Percentiles rank a stretch among this genome's conserved stretches.
phyloP scores from a whole-genome alignment of 2,329 filamentous ascomycete species.

The Fusarium napiforme region DNA sequence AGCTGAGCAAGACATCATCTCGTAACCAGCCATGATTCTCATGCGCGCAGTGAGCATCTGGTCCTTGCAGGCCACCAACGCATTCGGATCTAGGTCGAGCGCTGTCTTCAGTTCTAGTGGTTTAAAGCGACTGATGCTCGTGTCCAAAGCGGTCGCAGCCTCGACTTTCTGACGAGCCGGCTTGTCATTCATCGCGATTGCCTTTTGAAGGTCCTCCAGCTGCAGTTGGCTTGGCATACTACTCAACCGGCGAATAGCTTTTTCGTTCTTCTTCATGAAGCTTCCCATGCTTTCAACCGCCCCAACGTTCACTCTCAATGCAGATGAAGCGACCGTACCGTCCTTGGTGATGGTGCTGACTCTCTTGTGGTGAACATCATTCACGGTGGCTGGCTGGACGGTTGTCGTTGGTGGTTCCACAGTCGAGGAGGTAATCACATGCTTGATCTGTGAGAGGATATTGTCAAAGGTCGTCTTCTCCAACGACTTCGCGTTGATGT shows the following conservation, averaged over 20 bases:
- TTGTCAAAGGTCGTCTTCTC: slow-evolving; percentile 37
- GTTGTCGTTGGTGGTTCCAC: not conserved
- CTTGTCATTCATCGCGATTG: not conserved
- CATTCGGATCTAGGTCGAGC: rapidly evolving
- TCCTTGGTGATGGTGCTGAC: not conserved
- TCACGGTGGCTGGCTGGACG: slow-evolving; percentile 1
- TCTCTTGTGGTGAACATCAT: slow-evolving; percentile 28
- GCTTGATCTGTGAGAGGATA: slow-evolving; percentile 33
- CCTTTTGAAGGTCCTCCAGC: not conserved
- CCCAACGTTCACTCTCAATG: slow-evolving; percentile 10
- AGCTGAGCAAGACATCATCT: not conserved
- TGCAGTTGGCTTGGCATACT: slow-evolving; percentile 22
- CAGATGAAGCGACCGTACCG: not conserved
- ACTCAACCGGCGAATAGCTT: slow-evolving; percentile 25
- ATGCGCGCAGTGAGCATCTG: slow-evolving; percentile 1
- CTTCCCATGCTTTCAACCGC: slow-evolving; percentile 20
- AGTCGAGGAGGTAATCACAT: not conserved
- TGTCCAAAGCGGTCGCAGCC: rapidly evolving
- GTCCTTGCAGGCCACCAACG: not conserved
- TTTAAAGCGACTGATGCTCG: rapidly evolving
- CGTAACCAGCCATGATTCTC: slow-evolving; percentile 1
- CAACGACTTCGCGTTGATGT: slow-evolving; percentile 19
- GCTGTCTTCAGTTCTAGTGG: rapidly evolving
- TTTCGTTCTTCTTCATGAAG: slow-evolving; percentile 37
- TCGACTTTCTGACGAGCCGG: too few relatives aligned